Percentiles rank a stretch among this genome's conserved stretches.
These are phyloP conservation scores for Cordyceps fumosorosea DNA, from an alignment of 2,329 filamentous ascomycete genomes.

Conservation along the genomic window DNA sequence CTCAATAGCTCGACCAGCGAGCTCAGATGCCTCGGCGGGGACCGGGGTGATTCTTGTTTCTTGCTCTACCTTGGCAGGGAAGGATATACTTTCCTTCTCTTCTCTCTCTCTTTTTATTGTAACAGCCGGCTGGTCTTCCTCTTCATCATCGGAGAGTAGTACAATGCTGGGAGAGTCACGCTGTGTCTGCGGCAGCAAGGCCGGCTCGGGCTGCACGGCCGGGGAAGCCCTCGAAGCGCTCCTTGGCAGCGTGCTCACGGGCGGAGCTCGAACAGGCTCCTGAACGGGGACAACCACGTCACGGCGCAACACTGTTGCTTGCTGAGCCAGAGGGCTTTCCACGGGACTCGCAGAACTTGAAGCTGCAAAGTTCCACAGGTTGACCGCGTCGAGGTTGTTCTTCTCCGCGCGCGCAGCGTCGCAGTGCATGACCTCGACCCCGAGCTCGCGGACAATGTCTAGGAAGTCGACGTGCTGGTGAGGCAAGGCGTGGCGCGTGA, in stretches of 20 bases:
- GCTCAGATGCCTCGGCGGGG: neutral
- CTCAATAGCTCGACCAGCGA: neutral
- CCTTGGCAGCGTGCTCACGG: neutral
- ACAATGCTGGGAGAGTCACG: neutral
- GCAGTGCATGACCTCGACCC: slow-evolving; percentile 9
- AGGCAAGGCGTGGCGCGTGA: neutral
- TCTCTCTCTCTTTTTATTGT: neutral
- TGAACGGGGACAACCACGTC: neutral
- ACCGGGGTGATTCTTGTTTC: neutral
- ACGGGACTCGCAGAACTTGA: too few species aligned
- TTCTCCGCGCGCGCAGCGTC: neutral
- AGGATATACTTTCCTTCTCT: neutral
- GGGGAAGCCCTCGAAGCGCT: neutral
- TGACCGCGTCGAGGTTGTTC: slow-evolving; percentile 1
- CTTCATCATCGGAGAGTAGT: neutral
- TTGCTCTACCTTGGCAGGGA: too few species aligned
- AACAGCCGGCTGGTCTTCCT: neutral
- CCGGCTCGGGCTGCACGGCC: neutral
- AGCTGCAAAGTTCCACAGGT: neutral
- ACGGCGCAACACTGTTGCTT: neutral
- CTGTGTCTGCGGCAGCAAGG: neutral
- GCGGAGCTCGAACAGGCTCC: neutral
- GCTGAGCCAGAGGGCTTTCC: neutral
- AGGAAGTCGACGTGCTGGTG: neutral
- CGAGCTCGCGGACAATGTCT: slow-evolving; percentile 1